A percentile compares a stretch with the other conserved stretches of the same genome.
Conservation (phyloP, 1,284 basidiomycete species). For the Cutaneotrichosporon sp. region DNA sequence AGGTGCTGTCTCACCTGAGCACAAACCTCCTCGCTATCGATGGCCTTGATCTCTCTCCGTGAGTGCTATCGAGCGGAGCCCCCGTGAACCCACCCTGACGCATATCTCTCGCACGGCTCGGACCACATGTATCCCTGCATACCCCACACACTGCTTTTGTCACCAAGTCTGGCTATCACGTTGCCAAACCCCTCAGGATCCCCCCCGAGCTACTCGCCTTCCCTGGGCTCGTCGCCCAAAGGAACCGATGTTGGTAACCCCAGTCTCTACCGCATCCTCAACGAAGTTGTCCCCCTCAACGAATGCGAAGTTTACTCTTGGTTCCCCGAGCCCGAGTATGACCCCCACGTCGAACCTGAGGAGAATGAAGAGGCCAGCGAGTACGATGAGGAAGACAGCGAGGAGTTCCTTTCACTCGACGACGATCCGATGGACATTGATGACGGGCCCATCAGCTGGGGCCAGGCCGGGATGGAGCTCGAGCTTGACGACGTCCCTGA, state of each 20-base stretch:
- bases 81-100: conserved; percentile 17
- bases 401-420: conserved; percentile 30
- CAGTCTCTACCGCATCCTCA: conserved; percentile 73
- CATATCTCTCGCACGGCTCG: conserved; percentile 7
- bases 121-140: neutral
- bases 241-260: conserved; percentile 23
- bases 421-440: conserved; percentile 44
- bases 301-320: conserved; percentile 97
- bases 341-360: conserved; percentile 84
- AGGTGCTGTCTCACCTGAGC: conserved; percentile 39
- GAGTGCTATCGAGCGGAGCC: conserved; percentile 24
- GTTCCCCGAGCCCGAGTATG: conserved; percentile 88
- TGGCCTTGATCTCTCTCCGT: conserved; percentile 31
- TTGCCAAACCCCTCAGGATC: conserved; percentile 7
- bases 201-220: conserved; percentile 3
- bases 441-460: conserved; percentile 35
- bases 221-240: conserved; percentile 16
- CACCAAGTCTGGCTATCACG: neutral
- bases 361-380: conserved; percentile 61
- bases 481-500: conserved; percentile 29
- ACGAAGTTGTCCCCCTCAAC: conserved; percentile 82
- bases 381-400: conserved; percentile 42
- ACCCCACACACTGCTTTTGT: neutral
- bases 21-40: conserved; percentile 36
- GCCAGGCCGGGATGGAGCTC: conserved; percentile 38